Conservation (phyloP, 495 filamentous ascomycete genomes). For the Mycothermus thermophilus region DNA sequence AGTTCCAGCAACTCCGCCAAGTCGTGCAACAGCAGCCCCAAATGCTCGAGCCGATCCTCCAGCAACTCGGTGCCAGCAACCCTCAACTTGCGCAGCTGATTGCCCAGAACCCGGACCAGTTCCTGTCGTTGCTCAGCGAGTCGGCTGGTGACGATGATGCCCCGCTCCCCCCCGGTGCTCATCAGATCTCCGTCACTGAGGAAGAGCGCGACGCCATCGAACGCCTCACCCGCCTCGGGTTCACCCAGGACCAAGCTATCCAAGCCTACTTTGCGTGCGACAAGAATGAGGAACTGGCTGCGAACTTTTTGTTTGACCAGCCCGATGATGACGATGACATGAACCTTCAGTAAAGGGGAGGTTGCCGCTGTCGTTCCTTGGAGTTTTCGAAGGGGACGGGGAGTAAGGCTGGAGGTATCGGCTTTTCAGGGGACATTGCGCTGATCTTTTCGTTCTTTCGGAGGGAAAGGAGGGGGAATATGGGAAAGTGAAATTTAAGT, state of each 20-base stretch:
- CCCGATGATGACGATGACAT: slow-evolving; percentile 65
- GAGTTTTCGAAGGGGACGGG: too few species aligned
- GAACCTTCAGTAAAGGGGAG: slow-evolving; percentile 18
- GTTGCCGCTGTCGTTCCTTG: neutral
- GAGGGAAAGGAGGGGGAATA: too few species aligned
- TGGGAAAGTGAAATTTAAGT: too few species aligned
- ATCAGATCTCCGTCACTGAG: slow-evolving; percentile 81
- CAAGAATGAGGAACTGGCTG: slow-evolving; percentile 96
- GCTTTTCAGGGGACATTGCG: too few species aligned
- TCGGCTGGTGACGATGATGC: slow-evolving; percentile 59
- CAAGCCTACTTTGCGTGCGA: slow-evolving; percentile 99
- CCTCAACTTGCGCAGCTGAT: slow-evolving; percentile 88
- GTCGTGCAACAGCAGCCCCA: slow-evolving; percentile 93
- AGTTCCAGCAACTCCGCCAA: slow-evolving; percentile 94
- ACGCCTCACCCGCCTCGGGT: slow-evolving; percentile 79
- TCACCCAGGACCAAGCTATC: slow-evolving; percentile 83
- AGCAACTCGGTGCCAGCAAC: slow-evolving; percentile 91
- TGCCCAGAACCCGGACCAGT: slow-evolving; percentile 79
- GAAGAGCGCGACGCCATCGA: slow-evolving; percentile 96
- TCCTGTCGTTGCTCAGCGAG: slow-evolving; percentile 76
- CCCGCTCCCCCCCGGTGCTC: slow-evolving; percentile 72
- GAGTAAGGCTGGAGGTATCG: too few species aligned
- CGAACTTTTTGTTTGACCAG: slow-evolving; percentile 96
- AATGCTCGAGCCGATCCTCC: slow-evolving; percentile 95
- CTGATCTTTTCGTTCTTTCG: slow-evolving; percentile 1